Percentiles rank a stretch among this genome's conserved stretches.
Conservation (phyloP, 306 rosid species). For the Aeschynomene evenia region DNA sequence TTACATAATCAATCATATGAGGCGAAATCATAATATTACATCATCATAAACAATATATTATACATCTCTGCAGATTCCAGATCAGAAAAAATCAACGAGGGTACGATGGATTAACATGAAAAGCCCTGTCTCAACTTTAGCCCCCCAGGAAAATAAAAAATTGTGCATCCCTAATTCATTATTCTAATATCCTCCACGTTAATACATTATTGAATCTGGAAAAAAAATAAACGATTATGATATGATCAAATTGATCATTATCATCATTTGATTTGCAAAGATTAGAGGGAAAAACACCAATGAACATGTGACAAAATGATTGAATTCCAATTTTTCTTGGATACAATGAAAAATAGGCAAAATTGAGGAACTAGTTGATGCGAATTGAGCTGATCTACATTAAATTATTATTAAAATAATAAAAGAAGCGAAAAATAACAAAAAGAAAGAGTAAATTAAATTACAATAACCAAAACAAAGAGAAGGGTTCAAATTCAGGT, state of each 20-base stretch:
- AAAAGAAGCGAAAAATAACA: neutral
- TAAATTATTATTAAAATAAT: constrained; percentile 7
- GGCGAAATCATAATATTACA: neutral
- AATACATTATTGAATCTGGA: neutral
- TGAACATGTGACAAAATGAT: constrained; percentile 36
- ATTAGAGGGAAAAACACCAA: constrained; percentile 25
- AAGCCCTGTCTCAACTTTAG: neutral
- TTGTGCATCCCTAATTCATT: neutral
- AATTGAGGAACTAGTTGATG: neutral
- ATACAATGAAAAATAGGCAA: constrained; percentile 21
- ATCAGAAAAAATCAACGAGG: neutral
- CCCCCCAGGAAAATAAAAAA: neutral
- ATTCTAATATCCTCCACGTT: neutral
- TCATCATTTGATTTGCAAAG: constrained; percentile 23
- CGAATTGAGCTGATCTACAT: constrained; percentile 9
- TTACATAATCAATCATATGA: neutral
- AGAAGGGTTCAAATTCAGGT: constrained; percentile 9
- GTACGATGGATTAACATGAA: neutral
- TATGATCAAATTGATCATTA: constrained; percentile 1
- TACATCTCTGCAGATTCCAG: neutral
- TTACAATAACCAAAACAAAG: constrained; percentile 24
- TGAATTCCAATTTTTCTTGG: neutral
- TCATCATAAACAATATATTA: neutral
- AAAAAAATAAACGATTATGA: neutral
- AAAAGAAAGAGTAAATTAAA: constrained; percentile 36